Percentiles rank a stretch among this genome's conserved stretches.
Conservation (phyloP, 2,329 filamentous ascomycete genomes). For the Cercospora zeina region DNA sequence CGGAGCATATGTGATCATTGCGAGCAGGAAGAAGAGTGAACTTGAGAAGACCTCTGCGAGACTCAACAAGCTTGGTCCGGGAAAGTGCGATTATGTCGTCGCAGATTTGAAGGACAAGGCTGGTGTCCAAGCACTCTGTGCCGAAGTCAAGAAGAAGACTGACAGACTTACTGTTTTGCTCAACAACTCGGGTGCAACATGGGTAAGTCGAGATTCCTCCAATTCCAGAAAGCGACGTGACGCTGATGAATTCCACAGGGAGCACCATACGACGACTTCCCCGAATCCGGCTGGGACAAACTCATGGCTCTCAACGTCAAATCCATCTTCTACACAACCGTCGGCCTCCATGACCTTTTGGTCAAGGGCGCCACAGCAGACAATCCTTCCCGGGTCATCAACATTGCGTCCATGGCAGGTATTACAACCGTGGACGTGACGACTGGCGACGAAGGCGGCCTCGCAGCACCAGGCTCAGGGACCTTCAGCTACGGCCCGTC, state of each 20-base stretch:
- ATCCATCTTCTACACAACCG: slow-evolving; percentile 50
- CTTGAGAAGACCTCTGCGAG: slow-evolving; percentile 46
- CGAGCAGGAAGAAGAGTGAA: slow-evolving; percentile 50
- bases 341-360: slow-evolving; percentile 48
- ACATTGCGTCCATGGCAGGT: slow-evolving; percentile 51
- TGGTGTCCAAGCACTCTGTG: slow-evolving; percentile 45
- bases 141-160: slow-evolving; percentile 48
- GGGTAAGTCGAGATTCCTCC: slow-evolving; percentile 26
- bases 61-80: slow-evolving; percentile 48
- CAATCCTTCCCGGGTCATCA: slow-evolving; percentile 49
- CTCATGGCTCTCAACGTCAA: slow-evolving; percentile 48
- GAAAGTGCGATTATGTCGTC: slow-evolving; percentile 50
- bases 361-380: slow-evolving; percentile 45
- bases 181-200: slow-evolving; percentile 50
- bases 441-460: slow-evolving; percentile 50
- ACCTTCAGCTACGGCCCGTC: slow-evolving; percentile 50
- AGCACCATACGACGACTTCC: slow-evolving; percentile 59
- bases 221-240: not conserved
- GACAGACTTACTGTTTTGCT: slow-evolving; percentile 50
- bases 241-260: slow-evolving; percentile 40
- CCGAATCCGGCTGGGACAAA: slow-evolving; percentile 59
- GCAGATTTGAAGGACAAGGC: slow-evolving; percentile 50
- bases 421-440: slow-evolving; percentile 51
- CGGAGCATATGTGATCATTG: slow-evolving; percentile 44
- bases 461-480: slow-evolving; percentile 50